phyloP scores from a whole-genome alignment of 257 asterid species.

The Primulina eburnea region DNA sequence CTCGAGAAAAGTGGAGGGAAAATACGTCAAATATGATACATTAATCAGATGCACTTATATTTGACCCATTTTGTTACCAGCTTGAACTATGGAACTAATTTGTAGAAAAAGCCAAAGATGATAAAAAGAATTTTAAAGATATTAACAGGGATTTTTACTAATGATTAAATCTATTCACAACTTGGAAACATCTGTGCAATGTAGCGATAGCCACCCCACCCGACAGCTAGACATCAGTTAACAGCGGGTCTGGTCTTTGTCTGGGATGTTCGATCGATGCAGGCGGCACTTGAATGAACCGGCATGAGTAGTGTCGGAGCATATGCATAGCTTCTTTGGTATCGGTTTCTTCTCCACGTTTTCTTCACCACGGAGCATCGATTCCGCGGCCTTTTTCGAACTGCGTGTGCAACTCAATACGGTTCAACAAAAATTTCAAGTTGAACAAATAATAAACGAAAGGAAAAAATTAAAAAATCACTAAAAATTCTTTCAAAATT shows the following conservation, averaged over 20 bases:
- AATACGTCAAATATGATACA: no score
- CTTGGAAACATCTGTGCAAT: not conserved
- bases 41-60: no score
- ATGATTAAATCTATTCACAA: not conserved
- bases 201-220: no score
- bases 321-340: not conserved
- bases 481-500: no score
- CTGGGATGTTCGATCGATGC: not conserved
- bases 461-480: no score
- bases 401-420: not conserved
- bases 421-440: no score
- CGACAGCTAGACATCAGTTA: not conserved
- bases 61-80: no score
- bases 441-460: no score
- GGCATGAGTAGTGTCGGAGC: not conserved
- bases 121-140: no score
- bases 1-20: no score
- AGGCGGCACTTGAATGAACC: not conserved
- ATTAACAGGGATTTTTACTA: not conserved
- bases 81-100: no score
- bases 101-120: no score
- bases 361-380: not conserved
- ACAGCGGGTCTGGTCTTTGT: not conserved
- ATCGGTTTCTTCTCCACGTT: not conserved
- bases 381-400: not conserved